Base-by-base conservation (phyloP, 331 rosid species). In the Dryas integrifolia region DNA sequence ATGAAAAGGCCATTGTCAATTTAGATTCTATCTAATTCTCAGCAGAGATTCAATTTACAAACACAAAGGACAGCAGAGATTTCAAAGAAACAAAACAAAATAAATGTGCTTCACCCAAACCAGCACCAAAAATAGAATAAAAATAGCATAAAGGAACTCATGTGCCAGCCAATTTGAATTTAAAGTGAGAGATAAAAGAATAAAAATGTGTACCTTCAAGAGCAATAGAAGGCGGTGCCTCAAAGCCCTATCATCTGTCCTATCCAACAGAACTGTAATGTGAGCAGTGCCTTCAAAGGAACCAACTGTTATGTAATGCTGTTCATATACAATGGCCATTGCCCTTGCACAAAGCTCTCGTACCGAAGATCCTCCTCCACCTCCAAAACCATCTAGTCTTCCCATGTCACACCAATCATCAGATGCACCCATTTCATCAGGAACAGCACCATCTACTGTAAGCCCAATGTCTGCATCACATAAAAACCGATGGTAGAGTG, bases 351-450 rank as follows among this genome's bases (percentile, higher is more conserved):
- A 95, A 72, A 95, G 98, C 84, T 95, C 99, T 73, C 99, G 84
- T 72, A 95, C 99, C 55, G 99, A 93, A 80, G 83, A 89, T 38
- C 98, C 99, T 46, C 99, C 99, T 44, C 98, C 98, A 63, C 99
- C 99, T 40, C 99, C 99, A 85, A 95, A 95, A 79, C 99, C 99
- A 87, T 95, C 99, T 76, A 87, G 85, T 79, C 99, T 95, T 77
- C 96, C 92, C 98, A 95, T 86, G 79, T 95, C 98, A 72, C 98
- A 95, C 99, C 99, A 95, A 83, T 95, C 99, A 90, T 95, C 99
- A 81, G 99, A 92, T 26, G 99, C 97, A 73, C 98, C 99, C 87
- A 90, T 76, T 78, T 95, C 97, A 82, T 95, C 99, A 44, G 99
- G 99, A 87, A 95, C 89, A 81, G 98, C 89, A 58, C 99, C 99